Base-by-base conservation (phyloP, 1,284 basidiomycete genomes). In the Moesziomyces globuligerus region DNA sequence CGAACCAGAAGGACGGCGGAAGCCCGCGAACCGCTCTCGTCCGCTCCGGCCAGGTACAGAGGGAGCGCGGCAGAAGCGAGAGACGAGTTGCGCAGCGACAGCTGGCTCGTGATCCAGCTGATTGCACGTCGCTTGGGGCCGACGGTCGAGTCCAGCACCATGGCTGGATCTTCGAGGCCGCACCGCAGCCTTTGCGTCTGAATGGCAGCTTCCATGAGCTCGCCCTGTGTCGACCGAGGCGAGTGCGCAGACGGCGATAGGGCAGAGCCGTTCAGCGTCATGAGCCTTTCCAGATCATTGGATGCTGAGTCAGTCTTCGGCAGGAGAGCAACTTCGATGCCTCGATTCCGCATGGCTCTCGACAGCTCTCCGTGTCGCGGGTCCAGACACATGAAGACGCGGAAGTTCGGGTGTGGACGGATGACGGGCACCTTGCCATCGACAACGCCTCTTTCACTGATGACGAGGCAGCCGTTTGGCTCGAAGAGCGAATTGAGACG, bases 401-500 rank as follows among this genome's bases (percentile, higher is more conserved):
- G 87, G 85, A 99, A 99, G 75, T 90, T 85, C 1, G 90, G 87
- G 82, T 98, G 94, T 1, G 96, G 94, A 24, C 83, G 86, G 61
- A 98, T 84, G 46, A 90, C 83, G 72, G 91, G 89, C 1, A 94
- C 88, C 37, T 87, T 85, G 29, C 91, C 91, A 53, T 90, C 85
- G 39, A 94, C 89, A 34, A 90, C 89, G 17, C 96, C 96, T 48
- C 92, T 89, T 83, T 99, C 96, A 75, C 89, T 94, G 55, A 99
- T 86, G 28, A 89, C 89, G 26, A 99, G 84, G 0, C 86, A 86
- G 7, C 96, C 95, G 48, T 90, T 86, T 15, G 87, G 86, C 84
- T 99, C 96, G 81, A 96, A 98, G 10, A 99, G 88, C 32, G 94
- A 95, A 82, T 99, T 99, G 41, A 99, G 88, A 23, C 96, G 89